These are phyloP conservation scores for Durotheca rogersii DNA, from an alignment of 495 filamentous ascomycete genomes.

Conservation along the genomic window DNA sequence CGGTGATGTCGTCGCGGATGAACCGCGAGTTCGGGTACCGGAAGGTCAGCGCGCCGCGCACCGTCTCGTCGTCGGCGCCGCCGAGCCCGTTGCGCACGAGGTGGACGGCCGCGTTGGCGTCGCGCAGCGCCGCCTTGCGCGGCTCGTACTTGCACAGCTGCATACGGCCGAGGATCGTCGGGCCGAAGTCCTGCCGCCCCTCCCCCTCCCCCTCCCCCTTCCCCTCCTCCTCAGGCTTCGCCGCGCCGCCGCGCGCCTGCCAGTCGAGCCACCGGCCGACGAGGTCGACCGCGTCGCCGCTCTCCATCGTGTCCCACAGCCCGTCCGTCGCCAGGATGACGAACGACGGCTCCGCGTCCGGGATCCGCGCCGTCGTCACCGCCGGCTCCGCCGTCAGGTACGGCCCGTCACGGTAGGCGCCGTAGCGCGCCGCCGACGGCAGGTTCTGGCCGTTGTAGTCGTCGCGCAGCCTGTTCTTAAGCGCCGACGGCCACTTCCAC, in stretches of 20 bases:
- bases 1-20: constrained; percentile 60
- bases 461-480: constrained; percentile 44
- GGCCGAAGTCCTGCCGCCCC: constrained; percentile 14
- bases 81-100: constrained; percentile 63
- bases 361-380: constrained; percentile 56
- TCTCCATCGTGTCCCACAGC: constrained; percentile 62
- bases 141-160: constrained; percentile 29
- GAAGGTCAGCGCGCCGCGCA: constrained; percentile 54
- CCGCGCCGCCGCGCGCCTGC: constrained; percentile 19
- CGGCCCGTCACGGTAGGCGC: constrained; percentile 53
- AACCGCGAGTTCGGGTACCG: constrained; percentile 49
- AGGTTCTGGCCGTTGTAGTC: constrained; percentile 50
- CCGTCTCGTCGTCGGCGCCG: constrained; percentile 57
- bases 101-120: constrained; percentile 64
- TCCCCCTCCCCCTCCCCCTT: too few species aligned
- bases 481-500: constrained; percentile 60
- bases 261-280: constrained; percentile 57
- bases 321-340: constrained; percentile 66
- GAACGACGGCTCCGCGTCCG: constrained; percentile 49
- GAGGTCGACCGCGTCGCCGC: constrained; percentile 58
- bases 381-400: constrained; percentile 67
- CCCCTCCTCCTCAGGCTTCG: constrained; percentile 12
- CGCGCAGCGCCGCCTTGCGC: constrained; percentile 41
- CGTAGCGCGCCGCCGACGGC: constrained; percentile 40
- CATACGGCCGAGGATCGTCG: constrained; percentile 26